Conservation (phyloP, 2,329 filamentous ascomycete genomes). For the Ophiostoma himal-ulmi region DNA sequence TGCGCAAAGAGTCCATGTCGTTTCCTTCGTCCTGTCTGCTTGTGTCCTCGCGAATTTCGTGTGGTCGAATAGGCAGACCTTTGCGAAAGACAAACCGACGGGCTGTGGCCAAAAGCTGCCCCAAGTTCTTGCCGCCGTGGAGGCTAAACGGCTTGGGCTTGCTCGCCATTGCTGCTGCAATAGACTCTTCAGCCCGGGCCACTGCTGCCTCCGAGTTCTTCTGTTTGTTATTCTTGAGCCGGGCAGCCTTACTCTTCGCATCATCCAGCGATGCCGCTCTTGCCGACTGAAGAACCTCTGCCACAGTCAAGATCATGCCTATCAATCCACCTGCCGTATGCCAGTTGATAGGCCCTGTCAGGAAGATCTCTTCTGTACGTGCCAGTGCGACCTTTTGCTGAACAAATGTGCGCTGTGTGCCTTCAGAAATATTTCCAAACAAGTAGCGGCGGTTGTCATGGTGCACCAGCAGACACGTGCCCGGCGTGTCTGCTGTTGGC, state of each 20-base stretch:
- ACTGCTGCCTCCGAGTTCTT: background rate
- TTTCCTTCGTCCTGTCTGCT: background rate
- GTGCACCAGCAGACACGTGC: slow-evolving; percentile 69
- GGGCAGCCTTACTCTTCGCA: slow-evolving; percentile 23
- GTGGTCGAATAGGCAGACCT: slow-evolving; percentile 64
- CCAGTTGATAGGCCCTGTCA: slow-evolving; percentile 76
- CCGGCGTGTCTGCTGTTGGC: slow-evolving; percentile 82
- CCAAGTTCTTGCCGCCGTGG: slow-evolving; percentile 74
- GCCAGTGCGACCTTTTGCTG: slow-evolving; percentile 61
- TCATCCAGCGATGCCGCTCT: slow-evolving; percentile 38
- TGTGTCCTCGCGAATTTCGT: slow-evolving; percentile 56
- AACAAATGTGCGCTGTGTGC: slow-evolving; percentile 69
- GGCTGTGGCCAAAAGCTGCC: slow-evolving; percentile 73
- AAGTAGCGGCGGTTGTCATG: slow-evolving; percentile 79
- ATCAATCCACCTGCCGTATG: slow-evolving; percentile 71
- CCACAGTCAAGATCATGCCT: slow-evolving; percentile 77
- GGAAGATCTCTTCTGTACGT: slow-evolving; percentile 70
- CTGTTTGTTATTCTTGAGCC: slow-evolving; percentile 21
- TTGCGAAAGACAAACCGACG: slow-evolving; percentile 82
- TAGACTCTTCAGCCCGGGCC: background rate
- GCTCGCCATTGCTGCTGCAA: background rate
- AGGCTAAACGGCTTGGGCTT: slow-evolving; percentile 48
- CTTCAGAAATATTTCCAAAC: slow-evolving; percentile 77
- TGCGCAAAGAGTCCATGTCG: slow-evolving; percentile 35
- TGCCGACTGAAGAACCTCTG: slow-evolving; percentile 55